Evolutionary conservation across 1,139 yeast species (phyloP).

Genomic region (Blastobotrys proliferans): DNA sequence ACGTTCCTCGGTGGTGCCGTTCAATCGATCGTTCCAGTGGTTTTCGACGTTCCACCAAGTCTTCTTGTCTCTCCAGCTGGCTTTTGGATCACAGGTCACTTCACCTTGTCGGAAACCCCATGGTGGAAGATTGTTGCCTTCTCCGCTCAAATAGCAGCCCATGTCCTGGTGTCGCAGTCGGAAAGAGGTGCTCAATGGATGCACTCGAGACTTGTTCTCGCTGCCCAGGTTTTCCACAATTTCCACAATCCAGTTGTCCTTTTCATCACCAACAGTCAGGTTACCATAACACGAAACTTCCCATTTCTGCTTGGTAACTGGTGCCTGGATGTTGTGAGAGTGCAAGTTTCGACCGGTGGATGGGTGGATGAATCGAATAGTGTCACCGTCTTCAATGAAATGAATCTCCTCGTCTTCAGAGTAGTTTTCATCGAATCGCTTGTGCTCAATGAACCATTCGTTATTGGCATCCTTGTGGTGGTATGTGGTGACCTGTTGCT

Average conservation of each 20-base stretch:
- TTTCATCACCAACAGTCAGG: constrained; percentile 75
- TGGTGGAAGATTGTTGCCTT: constrained; percentile 77
- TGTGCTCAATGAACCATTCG: constrained; percentile 81
- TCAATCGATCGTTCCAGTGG: constrained; percentile 71
- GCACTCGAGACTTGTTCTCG: constrained; percentile 58
- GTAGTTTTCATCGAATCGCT: constrained; percentile 56
- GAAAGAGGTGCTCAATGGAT: constrained; percentile 83
- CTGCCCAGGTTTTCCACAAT: constrained; percentile 69
- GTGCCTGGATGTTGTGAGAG: constrained; percentile 79
- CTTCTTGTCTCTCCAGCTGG: constrained; percentile 81
- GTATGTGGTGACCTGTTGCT: constrained; percentile 94
- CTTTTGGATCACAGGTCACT: constrained; percentile 75
- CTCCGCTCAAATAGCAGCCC: constrained; percentile 82
- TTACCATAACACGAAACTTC: constrained; percentile 97
- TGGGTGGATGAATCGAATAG: constrained; percentile 73
- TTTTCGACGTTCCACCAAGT: constrained; percentile 98
- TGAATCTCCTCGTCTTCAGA: constrained; percentile 51
- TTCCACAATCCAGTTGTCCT: constrained; percentile 94
- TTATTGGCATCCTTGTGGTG: constrained; percentile 90
- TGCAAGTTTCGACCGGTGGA: constrained; percentile 87
- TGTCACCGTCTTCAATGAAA: constrained; percentile 66
- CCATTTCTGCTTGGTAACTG: constrained; percentile 60
- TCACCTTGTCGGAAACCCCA: constrained; percentile 99
- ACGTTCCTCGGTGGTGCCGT: constrained; percentile 65
- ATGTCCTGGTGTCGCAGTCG: constrained; percentile 65